Evolutionary conservation across 2,329 filamentous ascomycete genomes (phyloP).

Genomic region (Diplodia sapinea): DNA sequence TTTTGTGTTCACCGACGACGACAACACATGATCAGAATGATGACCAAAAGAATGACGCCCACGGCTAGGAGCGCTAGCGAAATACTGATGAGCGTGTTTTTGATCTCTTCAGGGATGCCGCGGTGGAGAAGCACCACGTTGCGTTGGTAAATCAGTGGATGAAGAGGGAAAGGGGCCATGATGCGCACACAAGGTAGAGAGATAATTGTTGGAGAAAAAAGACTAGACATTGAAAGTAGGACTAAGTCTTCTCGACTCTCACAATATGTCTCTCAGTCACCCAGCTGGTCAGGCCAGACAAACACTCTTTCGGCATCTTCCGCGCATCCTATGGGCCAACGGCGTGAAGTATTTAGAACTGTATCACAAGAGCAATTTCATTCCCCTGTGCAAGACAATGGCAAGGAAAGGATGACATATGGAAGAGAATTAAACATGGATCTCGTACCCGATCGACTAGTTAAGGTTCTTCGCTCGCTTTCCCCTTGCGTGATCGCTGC

Average conservation of each 20-base stretch:
- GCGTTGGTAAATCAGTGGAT: neutral
- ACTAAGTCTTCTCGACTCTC: neutral
- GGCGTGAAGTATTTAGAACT: neutral
- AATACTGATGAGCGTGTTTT: constrained; percentile 11
- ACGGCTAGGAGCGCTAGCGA: constrained; percentile 4
- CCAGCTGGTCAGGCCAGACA: neutral
- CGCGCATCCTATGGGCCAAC: neutral
- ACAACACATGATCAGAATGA: constrained; percentile 15
- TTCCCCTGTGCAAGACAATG: neutral
- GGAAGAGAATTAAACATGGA: neutral
- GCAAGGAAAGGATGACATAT: neutral
- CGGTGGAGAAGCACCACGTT: neutral
- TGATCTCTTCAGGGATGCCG: neutral
- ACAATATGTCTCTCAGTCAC: neutral
- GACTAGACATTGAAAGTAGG: neutral
- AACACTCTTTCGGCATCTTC: neutral
- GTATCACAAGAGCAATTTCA: neutral
- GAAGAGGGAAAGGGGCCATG: neutral
- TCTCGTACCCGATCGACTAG: neutral
- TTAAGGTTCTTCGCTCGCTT: neutral
- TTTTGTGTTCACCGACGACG: neutral
- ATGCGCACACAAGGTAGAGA: neutral
- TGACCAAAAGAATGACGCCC: neutral
- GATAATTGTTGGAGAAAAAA: neutral
- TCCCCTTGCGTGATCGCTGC: neutral